Evolutionary conservation across 331 rosid species (phyloP), one percentile per base, ranked within the genome.

Genomic region (Pyracantha coccinea): DNA sequence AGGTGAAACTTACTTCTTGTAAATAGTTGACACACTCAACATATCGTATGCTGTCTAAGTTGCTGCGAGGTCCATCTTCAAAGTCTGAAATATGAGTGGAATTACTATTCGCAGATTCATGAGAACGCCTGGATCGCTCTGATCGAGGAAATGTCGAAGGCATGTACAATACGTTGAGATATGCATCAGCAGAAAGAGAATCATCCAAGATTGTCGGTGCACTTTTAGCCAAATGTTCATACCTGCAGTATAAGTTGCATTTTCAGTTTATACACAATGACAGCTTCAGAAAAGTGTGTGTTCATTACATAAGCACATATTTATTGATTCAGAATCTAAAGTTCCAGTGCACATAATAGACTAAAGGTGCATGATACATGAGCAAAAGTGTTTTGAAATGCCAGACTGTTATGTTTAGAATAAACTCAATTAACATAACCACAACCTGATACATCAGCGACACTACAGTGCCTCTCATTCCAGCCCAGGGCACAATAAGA

Each of bases 171-270:
- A 94, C 96, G 83, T 94, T 94, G 79, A 94, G 97, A 86, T 92
- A 94, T 73, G 99, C 87, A 92, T 92, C 99, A 58, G 99, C 99
- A 67, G 99, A 94, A 81, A 94, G 99, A 73, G 99, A 94, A 90
- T 94, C 96, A 81, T 94, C 99, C 88, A 94, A 84, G 73, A 92
- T 94, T 75, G 97, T 90, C 14, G 97, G 97, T 21, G 99, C 99
- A 86, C 99, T 94, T 88, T 81, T 94, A 75, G 97, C 97, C 83
- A 94, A 83, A 81, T 94, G 99, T 69, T 94, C 99, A 81, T 90
- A 91, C 98, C 98, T 93, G 89, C 78, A 78, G 75, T 72, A 91
- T 78, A 73, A 68, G 66, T 54, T 68, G 53, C 83, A 75, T 60
- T 77, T 83, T 70, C 70, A 61, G 74, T 69, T 66, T 80, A 59